Percentiles rank a stretch among this genome's conserved stretches.
phyloP scores from a whole-genome alignment of 2,329 filamentous ascomycete genomes.

The Hypoxylon sp. region DNA sequence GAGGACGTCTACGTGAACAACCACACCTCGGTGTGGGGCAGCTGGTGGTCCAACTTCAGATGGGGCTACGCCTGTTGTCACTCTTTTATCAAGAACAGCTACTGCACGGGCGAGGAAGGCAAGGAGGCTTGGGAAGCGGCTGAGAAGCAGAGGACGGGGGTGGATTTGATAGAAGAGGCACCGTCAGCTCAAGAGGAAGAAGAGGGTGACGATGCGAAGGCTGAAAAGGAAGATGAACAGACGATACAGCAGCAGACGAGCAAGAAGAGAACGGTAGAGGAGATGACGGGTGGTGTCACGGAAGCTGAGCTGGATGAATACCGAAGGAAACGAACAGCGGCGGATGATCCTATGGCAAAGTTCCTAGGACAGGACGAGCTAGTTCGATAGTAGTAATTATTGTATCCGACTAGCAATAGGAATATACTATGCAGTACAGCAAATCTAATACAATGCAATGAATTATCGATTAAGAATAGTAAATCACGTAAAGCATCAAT shows the following conservation, averaged over 20 bases:
- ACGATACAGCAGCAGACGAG: slow-evolving; percentile 41
- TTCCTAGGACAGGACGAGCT: slow-evolving; percentile 78
- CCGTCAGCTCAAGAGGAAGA: slow-evolving; percentile 38
- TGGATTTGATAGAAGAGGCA: slow-evolving; percentile 49
- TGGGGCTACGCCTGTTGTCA: slow-evolving; percentile 98
- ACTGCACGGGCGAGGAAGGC: slow-evolving; percentile 93
- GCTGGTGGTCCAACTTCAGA: slow-evolving; percentile 94
- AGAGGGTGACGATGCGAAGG: slow-evolving; percentile 29
- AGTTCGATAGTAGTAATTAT: slow-evolving; percentile 49
- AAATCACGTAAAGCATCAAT: slow-evolving; percentile 33
- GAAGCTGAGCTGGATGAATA: slow-evolving; percentile 90
- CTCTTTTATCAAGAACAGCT: slow-evolving; percentile 93
- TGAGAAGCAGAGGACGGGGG: slow-evolving; percentile 65
- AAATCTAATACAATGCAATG: slow-evolving; percentile 16
- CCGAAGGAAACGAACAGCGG: slow-evolving; percentile 74
- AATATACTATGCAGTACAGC: too few relatives aligned
- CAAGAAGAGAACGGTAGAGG: slow-evolving; percentile 79
- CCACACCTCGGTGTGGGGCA: slow-evolving; percentile 92
- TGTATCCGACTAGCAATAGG: too few relatives aligned
- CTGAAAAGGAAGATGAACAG: slow-evolving; percentile 38
- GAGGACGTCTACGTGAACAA: slow-evolving; percentile 92
- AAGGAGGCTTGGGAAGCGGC: slow-evolving; percentile 82
- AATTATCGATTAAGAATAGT: slow-evolving; percentile 11
- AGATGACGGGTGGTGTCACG: slow-evolving; percentile 79
- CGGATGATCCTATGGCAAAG: slow-evolving; percentile 87